Percentiles rank a stretch among this genome's conserved stretches.
phyloP scores from a whole-genome alignment of 2,329 filamentous ascomycete species.

The Neofusicoccum sp. region DNA sequence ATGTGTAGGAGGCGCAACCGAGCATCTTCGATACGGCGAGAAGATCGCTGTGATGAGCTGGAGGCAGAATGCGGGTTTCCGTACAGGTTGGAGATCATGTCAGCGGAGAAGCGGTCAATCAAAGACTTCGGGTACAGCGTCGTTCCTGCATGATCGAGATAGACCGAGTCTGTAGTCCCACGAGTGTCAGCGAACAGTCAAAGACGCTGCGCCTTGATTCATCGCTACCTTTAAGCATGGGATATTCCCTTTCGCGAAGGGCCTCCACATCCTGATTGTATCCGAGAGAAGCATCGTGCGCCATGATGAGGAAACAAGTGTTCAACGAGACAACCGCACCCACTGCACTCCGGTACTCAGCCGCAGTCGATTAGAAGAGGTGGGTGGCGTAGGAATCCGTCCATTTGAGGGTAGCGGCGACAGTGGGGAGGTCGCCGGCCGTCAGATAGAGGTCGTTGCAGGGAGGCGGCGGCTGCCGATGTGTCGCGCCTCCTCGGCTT shows the following conservation, averaged over 20 bases:
- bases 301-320: conserved; percentile 16
- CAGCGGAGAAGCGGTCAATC: conserved; percentile 74
- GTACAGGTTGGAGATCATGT: conserved; percentile 75
- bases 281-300: conserved; percentile 22
- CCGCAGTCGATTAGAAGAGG: conserved; percentile 4
- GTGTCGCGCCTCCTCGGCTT: neutral
- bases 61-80: conserved; percentile 93
- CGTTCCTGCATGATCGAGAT: conserved; percentile 96
- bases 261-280: conserved; percentile 62
- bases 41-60: conserved; percentile 72
- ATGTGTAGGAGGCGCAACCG: conserved; percentile 70
- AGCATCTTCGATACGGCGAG: conserved; percentile 71
- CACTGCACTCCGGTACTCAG: neutral
- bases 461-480: conserved; percentile 12
- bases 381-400: neutral
- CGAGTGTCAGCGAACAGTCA: conserved; percentile 16
- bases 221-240: conserved; percentile 63
- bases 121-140: conserved; percentile 77
- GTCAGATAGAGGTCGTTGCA: conserved; percentile 1
- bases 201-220: neutral
- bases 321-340: neutral
- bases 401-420: conserved; percentile 8
- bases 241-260: conserved; percentile 62
- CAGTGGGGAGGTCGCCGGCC: neutral
- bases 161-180: conserved; percentile 61